phyloP scores from a whole-genome alignment of 345 rosid species.

The Hibiscus syriacus region DNA sequence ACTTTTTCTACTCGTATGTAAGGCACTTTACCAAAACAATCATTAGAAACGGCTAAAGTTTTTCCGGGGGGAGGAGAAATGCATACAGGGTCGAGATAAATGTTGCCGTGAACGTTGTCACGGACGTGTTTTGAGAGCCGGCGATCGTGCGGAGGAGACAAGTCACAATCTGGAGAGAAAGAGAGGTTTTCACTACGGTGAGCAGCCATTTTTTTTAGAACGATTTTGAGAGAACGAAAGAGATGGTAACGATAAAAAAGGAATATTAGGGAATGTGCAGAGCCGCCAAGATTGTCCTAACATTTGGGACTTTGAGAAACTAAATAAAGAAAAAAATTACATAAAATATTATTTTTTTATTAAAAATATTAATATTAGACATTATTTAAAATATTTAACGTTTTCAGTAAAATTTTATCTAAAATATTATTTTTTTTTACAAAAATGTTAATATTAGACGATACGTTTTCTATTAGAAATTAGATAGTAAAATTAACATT shows the following conservation, averaged over 20 bases:
- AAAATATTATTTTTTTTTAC: too few species aligned
- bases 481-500: too few species aligned
- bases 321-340: too few species aligned
- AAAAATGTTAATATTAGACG: too few species aligned
- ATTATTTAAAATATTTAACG: too few species aligned
- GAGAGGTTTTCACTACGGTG: slow-evolving; percentile 36
- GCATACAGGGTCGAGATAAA: slow-evolving; percentile 78
- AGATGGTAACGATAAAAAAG: not conserved
- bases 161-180: slow-evolving; percentile 22
- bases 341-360: too few species aligned
- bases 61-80: not conserved
- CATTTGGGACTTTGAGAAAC: not conserved
- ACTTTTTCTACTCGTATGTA: not conserved
- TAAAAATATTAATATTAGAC: too few species aligned
- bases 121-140: slow-evolving; percentile 60
- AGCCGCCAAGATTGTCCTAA: slow-evolving; percentile 4
- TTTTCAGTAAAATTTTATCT: too few species aligned
- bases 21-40: not conserved
- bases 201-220: slow-evolving; percentile 51
- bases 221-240: not conserved
- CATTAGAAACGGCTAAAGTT: not conserved
- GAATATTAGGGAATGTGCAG: not conserved
- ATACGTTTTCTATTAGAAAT: too few species aligned
- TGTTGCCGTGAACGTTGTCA: slow-evolving; percentile 89
- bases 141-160: slow-evolving; percentile 28